Base-by-base conservation (phyloP, 208 protist genomes). In the Vickermania spadyakhi region DNA sequence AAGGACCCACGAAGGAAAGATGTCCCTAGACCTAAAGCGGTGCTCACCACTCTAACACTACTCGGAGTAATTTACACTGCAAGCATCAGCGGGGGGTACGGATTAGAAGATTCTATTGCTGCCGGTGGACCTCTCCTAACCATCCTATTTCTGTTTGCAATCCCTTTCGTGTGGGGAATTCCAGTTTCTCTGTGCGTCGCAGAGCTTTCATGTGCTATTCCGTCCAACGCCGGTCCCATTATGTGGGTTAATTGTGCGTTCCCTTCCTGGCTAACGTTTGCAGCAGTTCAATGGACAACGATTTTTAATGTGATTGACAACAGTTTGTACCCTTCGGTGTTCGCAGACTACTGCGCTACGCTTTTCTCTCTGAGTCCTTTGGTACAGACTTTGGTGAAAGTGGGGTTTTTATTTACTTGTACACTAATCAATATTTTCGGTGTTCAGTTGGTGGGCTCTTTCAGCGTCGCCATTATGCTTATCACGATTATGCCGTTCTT, bases 171-270 rank as follows among this genome's bases (percentile, higher is more conserved):
- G 27, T 94, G 88, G 88, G 88, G 88, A 28, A 81, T 94, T 51
- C 88, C 88, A 1, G 81, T 91, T 0, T 91, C 88, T 2, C 59
- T 93, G 23, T 95, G 89, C 58, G 89, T 95, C 3, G 89, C 89
- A 27, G 85, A 95, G 72, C 72, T 95, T 1, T 79, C 85, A 22
- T 92, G 84, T 59, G 72, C 85, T 2, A 90, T 95, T 54, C 85
- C 85, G 28, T 92, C 84, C 26, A 95, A 95, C 59, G 89, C 89
- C 13, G 89, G 89, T 4, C 83, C 85, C 28, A 89, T 89, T 51
- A 95, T 95, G 89, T 95, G 89, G 86, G 82, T 95, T 13, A 95
- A 95, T 76, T 88, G 86, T 50, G 42, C 83, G n/a, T 92, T 93
- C 56, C 69, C 81, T 0, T 70, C 81, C 3, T 93, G 85, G 81